Percentiles rank a stretch among this genome's conserved stretches.
Conservation (phyloP, 306 rosid genomes). For the Inga leiocalycina region DNA sequence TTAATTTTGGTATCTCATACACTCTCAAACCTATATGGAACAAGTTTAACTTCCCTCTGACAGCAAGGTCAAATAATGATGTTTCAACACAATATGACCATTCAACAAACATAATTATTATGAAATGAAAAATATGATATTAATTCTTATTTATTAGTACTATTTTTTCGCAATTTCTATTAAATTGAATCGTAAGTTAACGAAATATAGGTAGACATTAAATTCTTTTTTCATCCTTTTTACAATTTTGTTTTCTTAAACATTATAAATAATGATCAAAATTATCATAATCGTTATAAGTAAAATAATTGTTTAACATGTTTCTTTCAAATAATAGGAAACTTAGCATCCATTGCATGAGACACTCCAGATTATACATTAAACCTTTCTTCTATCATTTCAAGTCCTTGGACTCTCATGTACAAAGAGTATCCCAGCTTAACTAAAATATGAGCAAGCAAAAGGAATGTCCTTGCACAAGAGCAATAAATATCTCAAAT, state of each 20-base stretch:
- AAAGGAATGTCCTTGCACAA: slow-evolving; percentile 11
- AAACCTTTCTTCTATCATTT: background rate
- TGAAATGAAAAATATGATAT: background rate
- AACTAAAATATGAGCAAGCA: background rate
- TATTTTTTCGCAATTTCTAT: background rate
- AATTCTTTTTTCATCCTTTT: slow-evolving; percentile 2
- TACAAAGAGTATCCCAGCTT: slow-evolving; percentile 3
- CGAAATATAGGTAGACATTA: slow-evolving; percentile 6
- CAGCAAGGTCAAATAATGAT: background rate
- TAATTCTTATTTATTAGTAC: background rate
- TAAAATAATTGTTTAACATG: background rate
- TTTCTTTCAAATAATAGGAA: slow-evolving; percentile 21
- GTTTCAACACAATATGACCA: slow-evolving; percentile 10
- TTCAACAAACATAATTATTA: background rate
- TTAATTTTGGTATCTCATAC: slow-evolving; percentile 3
- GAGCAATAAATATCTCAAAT: slow-evolving; percentile 13
- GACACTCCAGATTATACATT: slow-evolving; percentile 7
- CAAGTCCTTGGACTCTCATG: slow-evolving; percentile 1
- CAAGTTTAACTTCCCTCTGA: slow-evolving; percentile 3
- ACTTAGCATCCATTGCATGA: background rate
- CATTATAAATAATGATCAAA: background rate
- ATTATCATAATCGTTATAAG: background rate
- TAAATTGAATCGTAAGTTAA: background rate
- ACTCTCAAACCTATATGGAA: slow-evolving; percentile 14
- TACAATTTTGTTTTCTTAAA: background rate